Base-by-base conservation (phyloP, 1,284 basidiomycete genomes). In the Cutaneotrichosporon curvatum region DNA sequence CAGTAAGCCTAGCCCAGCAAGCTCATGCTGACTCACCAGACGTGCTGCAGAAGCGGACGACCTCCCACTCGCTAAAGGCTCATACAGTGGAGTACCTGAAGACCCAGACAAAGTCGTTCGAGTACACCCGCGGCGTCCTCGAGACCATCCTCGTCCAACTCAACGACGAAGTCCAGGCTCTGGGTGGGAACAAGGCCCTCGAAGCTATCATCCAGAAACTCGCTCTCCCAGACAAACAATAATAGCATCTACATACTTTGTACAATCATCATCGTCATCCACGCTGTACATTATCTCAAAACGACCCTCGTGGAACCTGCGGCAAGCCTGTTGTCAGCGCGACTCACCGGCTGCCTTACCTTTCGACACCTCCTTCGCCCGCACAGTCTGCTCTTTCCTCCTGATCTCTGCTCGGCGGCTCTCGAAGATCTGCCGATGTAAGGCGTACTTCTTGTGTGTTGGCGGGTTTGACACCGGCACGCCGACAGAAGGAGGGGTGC, bases 1-100 rank as follows among this genome's bases (percentile, higher is more conserved):
- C 39, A 92, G 89, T 91, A 58, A 50, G 84, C 74, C 16, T 20
- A 1, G 25, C 8, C 25, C 25, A 12, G 32, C 21, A n/a, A 22
- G 4, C 22, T 2, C 15, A 10, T 12, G 40, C 4, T 23, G 2
- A 39, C 34, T 52, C 30, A 50, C 51, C n/a, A 92, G 89, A 91
- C 58, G 82, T 92, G 10, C 78, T 95, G 16, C 86, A 91, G 66
- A 90, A 94, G 70, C 78, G 85, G 11, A 88, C 91, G 0, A 76
- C 79, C 0, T 86, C 85, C 0, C 81, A 82, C 0, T 84, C 84
- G 0, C 74, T 88, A 44, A 95, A 94, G 64, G 71, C 73, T 1
- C 83, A 89, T 60, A 80, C 82, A 0, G 87, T 95, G 46, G 74
- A 79, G 10, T 90, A 91, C 65, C 78, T 95, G 60, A 73, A 75